Evolutionary conservation across 768 basidiomycete species (phyloP).

Genomic region (Rhodotorula babjevae): DNA sequence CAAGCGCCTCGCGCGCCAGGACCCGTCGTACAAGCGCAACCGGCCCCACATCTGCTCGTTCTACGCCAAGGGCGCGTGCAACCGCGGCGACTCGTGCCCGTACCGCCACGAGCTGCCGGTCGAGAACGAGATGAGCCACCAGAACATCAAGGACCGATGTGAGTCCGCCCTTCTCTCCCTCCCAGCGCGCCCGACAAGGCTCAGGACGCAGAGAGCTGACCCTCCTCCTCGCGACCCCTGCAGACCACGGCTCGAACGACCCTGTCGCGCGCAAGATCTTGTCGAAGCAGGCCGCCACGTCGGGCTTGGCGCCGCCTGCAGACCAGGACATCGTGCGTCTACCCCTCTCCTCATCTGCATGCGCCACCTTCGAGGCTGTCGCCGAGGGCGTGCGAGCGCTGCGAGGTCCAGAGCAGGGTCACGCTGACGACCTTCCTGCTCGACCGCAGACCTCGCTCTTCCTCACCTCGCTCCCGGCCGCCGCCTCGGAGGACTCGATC

Average conservation of each 20-base stretch:
- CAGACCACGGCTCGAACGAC: conserved; percentile 73
- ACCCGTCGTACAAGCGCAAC: conserved; percentile 96
- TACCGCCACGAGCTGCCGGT: conserved; percentile 87
- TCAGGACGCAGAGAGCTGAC: too few species aligned
- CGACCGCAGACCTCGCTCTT: conserved; percentile 69
- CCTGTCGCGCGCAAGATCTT: conserved; percentile 91
- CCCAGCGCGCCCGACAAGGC: neutral
- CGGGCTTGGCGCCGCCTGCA: conserved; percentile 84
- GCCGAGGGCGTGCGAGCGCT: too few species aligned
- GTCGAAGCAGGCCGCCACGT: conserved; percentile 66
- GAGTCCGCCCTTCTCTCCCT: neutral
- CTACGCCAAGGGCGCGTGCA: conserved; percentile 92
- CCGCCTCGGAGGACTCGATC: conserved; percentile 67
- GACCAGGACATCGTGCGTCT: conserved; percentile 75
- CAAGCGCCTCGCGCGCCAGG: conserved; percentile 73
- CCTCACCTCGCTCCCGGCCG: conserved; percentile 66
- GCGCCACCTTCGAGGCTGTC: neutral
- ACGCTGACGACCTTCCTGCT: neutral
- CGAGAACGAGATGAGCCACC: conserved; percentile 64
- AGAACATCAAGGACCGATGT: conserved; percentile 91
- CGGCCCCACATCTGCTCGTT: conserved; percentile 90
- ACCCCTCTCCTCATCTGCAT: neutral
- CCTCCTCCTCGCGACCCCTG: too few species aligned
- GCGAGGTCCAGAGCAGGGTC: neutral
- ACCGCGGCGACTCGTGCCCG: conserved; percentile 83